These are phyloP conservation scores for Ambrosia trifida DNA, from an alignment of 129 eudicot species.

Conservation along the genomic window DNA sequence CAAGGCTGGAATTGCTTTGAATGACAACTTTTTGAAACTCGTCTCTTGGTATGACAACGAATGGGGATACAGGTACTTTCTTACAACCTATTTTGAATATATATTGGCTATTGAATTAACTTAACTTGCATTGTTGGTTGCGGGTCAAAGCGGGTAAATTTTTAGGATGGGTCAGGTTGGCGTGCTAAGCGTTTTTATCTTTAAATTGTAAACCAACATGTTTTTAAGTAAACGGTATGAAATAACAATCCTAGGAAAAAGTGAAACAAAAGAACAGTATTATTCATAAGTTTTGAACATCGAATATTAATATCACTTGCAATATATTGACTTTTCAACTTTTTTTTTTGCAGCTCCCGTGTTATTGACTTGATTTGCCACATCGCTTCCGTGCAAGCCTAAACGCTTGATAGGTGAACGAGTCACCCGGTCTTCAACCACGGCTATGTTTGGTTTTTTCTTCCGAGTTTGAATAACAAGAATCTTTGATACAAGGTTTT, in stretches of 20 bases:
- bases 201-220: not conserved
- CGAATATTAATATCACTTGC: no score
- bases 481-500: constrained; percentile 31
- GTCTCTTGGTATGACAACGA: constrained; percentile 94
- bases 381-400: constrained; percentile 65
- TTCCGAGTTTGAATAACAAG: constrained; percentile 36
- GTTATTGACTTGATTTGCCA: constrained; percentile 79
- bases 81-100: not conserved
- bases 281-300: no score
- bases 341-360: constrained; percentile 58
- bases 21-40: constrained; percentile 65
- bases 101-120: not conserved
- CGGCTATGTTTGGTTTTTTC: constrained; percentile 21
- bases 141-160: not conserved
- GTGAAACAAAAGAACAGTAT: no score
- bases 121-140: not conserved
- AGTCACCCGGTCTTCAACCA: not conserved
- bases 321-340: not conserved
- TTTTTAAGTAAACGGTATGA: no score
- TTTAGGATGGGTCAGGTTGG: not conserved
- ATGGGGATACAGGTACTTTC: constrained; percentile 81
- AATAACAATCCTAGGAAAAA: no score
- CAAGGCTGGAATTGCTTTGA: constrained; percentile 94
- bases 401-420: constrained; percentile 12
- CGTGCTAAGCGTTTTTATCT: no score